A percentile compares a stretch with the other conserved stretches of the same genome.
These are phyloP conservation scores for Circinella minor DNA, from an alignment of 371 early-diverging fungal genomes.

Conservation along the genomic window DNA sequence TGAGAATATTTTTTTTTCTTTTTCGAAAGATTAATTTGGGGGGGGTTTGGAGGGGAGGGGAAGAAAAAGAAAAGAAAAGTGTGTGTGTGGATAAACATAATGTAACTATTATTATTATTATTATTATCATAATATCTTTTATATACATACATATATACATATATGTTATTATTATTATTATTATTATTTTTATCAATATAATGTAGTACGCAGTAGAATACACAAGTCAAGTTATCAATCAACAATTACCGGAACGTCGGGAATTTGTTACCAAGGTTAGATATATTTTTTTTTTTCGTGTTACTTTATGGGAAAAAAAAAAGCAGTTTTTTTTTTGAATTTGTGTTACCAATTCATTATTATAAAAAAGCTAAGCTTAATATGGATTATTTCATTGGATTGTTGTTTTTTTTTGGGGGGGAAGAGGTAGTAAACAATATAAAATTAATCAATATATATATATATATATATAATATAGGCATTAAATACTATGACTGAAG, in stretches of 20 bases:
- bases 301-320: not conserved
- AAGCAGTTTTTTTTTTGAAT: not conserved
- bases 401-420: not conserved
- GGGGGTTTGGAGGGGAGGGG: no score
- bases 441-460: no score
- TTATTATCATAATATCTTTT: no score
- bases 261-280: slow-evolving; percentile 67
- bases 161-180: not conserved
- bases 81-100: not conserved
- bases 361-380: not conserved
- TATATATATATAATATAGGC: slow-evolving; percentile 30
- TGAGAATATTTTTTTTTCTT: not conserved
- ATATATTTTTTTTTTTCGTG: not conserved
- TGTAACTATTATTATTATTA: no score
- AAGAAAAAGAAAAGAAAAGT: no score
- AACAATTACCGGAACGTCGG: slow-evolving; percentile 76
- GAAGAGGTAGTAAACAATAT: no score
- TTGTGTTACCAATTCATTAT: no score
- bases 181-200: no score
- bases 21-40: no score
- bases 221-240: slow-evolving; percentile 65
- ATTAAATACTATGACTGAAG: slow-evolving; percentile 66
- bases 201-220: slow-evolving; percentile 68
- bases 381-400: not conserved
- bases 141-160: not conserved